Percentiles rank a stretch among this genome's conserved stretches.
These are phyloP conservation scores for Daldinia concentrica DNA, from an alignment of 495 filamentous ascomycete genomes.

Conservation along the genomic window DNA sequence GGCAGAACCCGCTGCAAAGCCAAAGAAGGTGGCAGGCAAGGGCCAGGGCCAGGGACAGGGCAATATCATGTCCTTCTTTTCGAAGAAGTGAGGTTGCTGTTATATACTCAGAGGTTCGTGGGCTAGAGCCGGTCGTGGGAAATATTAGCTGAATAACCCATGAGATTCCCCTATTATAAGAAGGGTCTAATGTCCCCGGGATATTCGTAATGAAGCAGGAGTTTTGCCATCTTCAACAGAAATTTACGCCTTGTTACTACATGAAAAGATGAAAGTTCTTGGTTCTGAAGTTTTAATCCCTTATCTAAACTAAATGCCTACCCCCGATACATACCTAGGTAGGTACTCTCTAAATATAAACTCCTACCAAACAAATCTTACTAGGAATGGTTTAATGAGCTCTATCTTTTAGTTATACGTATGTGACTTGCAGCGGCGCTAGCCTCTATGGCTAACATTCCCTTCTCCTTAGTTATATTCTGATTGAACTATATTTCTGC, in stretches of 20 bases:
- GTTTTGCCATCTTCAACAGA: not conserved
- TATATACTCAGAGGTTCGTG: not conserved
- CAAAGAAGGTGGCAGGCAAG: constrained; percentile 69
- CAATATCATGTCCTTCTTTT: constrained; percentile 94
- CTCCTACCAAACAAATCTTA: not conserved
- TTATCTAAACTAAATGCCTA: not conserved
- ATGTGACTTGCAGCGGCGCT: too few relatives aligned
- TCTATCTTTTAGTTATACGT: not conserved
- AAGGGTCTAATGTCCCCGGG: not conserved
- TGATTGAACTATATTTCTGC: not conserved
- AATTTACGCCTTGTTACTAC: not conserved
- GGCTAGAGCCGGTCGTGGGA: not conserved
- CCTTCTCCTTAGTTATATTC: not conserved
- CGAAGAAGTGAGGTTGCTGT: constrained; percentile 67
- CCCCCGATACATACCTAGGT: not conserved
- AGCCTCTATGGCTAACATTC: not conserved
- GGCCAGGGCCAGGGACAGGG: constrained; percentile 78
- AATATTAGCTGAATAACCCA: not conserved
- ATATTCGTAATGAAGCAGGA: not conserved
- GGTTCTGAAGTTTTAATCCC: not conserved
- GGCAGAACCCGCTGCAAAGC: constrained; percentile 49
- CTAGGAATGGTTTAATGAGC: not conserved
- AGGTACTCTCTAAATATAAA: too few relatives aligned
- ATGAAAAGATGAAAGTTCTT: not conserved
- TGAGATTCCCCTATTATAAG: not conserved